A percentile compares a stretch with the other conserved stretches of the same genome.
phyloP scores from a whole-genome alignment of 306 rosid genomes.

The Quercus agrifolia region DNA sequence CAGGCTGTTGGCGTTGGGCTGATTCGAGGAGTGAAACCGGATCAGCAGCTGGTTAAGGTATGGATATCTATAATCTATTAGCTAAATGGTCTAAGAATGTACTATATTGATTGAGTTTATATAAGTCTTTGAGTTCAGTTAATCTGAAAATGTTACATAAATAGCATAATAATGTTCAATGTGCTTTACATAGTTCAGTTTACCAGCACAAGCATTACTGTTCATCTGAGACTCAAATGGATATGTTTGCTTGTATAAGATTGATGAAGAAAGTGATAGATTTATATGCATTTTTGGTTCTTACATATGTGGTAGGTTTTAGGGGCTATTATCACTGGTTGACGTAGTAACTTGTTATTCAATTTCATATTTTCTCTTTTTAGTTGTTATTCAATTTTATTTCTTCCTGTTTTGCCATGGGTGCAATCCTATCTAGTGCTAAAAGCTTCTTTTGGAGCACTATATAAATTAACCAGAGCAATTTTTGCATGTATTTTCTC shows the following conservation, averaged over 20 bases:
- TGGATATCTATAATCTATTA: neutral
- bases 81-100: neutral
- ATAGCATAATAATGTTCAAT: neutral
- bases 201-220: neutral
- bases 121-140: neutral
- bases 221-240: neutral
- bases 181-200: neutral
- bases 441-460: no score
- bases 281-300: neutral
- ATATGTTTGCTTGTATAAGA: neutral
- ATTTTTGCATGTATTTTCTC: neutral
- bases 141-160: neutral
- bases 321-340: neutral
- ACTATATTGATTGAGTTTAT: neutral
- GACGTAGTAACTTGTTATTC: neutral
- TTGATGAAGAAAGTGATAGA: neutral
- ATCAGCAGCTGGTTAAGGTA: constrained; percentile 97
- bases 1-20: constrained; percentile 93
- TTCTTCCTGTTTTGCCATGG: no score
- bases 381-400: no score
- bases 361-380: neutral
- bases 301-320: neutral
- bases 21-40: constrained; percentile 84
- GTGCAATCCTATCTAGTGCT: no score
- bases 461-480: neutral